phyloP scores from a whole-genome alignment of 139 green algal species.

The Auxenochlorella protothecoides region DNA sequence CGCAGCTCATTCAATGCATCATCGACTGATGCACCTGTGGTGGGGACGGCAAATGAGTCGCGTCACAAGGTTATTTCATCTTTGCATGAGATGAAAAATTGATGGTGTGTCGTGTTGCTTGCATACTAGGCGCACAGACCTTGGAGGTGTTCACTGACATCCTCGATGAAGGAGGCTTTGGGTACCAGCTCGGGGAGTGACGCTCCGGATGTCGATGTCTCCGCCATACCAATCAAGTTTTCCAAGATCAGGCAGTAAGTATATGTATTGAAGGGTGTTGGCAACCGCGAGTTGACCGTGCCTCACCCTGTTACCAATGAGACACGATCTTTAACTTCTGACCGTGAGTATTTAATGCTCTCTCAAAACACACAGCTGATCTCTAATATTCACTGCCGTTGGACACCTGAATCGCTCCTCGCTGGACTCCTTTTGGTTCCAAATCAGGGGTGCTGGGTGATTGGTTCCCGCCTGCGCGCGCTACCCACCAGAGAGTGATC shows the following conservation, averaged over 20 bases:
- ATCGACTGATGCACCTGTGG: constrained; percentile 9
- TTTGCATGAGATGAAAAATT: too few relatives aligned
- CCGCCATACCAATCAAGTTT: constrained; percentile 7
- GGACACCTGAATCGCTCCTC: too few relatives aligned
- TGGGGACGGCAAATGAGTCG: background rate
- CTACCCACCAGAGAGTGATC: too few relatives aligned
- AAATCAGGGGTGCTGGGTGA: too few relatives aligned
- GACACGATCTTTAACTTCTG: background rate
- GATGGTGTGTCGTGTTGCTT: too few relatives aligned
- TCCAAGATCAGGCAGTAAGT: background rate
- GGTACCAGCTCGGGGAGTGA: constrained; percentile 21
- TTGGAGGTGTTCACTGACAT: constrained; percentile 33
- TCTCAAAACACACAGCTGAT: too few relatives aligned
- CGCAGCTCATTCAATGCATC: constrained; percentile 33
- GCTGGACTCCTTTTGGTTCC: too few relatives aligned
- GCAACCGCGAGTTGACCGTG: too few relatives aligned
- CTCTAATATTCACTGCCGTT: too few relatives aligned
- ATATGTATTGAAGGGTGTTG: background rate
- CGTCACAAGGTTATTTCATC: background rate
- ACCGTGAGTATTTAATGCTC: background rate
- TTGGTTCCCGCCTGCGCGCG: too few relatives aligned
- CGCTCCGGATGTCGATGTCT: constrained; percentile 1
- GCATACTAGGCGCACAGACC: constrained; percentile 6
- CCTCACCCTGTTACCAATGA: too few relatives aligned
- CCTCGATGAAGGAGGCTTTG: constrained; percentile 37